These are phyloP conservation scores for Nicotiana otophora DNA, from an alignment of 257 asterid genomes.

Conservation along the genomic window DNA sequence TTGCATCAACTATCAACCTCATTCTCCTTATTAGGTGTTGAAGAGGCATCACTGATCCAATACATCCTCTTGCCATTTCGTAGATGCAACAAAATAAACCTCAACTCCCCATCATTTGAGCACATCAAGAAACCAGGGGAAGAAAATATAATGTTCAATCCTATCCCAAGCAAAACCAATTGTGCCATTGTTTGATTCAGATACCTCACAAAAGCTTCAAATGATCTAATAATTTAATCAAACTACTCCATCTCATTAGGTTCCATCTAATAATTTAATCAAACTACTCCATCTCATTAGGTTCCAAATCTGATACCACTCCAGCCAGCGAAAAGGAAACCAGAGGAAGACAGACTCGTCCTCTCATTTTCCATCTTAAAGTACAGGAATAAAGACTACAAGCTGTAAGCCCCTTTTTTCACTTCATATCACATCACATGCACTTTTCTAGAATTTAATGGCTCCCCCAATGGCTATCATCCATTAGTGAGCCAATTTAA, in stretches of 20 bases:
- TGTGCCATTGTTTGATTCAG: not conserved
- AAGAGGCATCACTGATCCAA: constrained; percentile 4
- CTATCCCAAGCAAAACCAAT: not conserved
- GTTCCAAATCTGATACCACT: not conserved
- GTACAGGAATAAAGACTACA: not conserved
- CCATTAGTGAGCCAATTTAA: not conserved
- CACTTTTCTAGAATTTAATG: not conserved
- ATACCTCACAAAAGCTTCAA: not conserved
- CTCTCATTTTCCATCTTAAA: not conserved
- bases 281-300: not conserved
- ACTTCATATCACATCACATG: not conserved
- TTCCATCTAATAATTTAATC: not conserved
- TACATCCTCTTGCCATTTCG: not conserved
- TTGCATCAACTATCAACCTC: not conserved
- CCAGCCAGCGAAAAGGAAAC: not conserved
- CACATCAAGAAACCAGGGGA: not conserved
- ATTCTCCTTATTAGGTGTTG: not conserved
- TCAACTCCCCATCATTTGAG: not conserved
- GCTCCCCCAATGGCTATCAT: not conserved
- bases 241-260: not conserved
- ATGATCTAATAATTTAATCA: not conserved
- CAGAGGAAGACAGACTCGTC: not conserved
- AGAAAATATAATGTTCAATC: not conserved
- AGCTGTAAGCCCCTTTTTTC: not conserved
- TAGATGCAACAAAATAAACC: not conserved